phyloP scores from a whole-genome alignment of 2,329 filamentous ascomycete species.

The Xylaria sp. region DNA sequence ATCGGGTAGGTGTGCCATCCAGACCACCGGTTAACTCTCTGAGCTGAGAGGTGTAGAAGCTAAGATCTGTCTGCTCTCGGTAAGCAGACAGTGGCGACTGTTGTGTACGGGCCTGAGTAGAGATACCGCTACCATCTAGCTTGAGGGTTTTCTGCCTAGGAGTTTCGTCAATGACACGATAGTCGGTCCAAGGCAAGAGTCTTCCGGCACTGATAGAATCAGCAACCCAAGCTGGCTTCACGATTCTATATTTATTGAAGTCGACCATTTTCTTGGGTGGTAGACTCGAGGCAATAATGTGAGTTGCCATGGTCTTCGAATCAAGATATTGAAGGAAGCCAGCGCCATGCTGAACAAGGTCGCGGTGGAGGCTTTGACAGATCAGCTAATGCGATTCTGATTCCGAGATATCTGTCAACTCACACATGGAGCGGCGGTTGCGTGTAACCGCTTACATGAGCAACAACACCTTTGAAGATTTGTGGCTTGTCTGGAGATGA shows the following conservation, averaged over 20 bases:
- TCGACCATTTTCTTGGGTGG: constrained; percentile 95
- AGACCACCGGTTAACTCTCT: constrained; percentile 51
- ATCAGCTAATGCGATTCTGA: constrained; percentile 15
- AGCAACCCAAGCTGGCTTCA: constrained; percentile 93
- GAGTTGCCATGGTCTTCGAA: constrained; percentile 92
- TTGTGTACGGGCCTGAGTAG: constrained; percentile 72
- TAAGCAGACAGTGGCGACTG: constrained; percentile 68
- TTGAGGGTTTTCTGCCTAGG: constrained; percentile 81
- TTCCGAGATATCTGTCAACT: constrained; percentile 41
- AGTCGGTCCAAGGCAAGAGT: constrained; percentile 86
- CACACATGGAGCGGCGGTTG: constrained; percentile 88
- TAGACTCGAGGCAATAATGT: constrained; percentile 91
- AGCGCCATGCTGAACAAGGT: constrained; percentile 94
- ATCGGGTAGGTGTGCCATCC: constrained; percentile 40
- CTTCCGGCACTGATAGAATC: constrained; percentile 87
- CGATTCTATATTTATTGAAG: constrained; percentile 87
- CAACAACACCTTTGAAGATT: constrained; percentile 91
- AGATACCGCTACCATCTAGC: constrained; percentile 69
- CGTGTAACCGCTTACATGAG: constrained; percentile 94
- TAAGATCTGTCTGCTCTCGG: constrained; percentile 80
- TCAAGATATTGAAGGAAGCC: constrained; percentile 95
- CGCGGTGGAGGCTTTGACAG: constrained; percentile 71
- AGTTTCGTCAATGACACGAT: constrained; percentile 86
- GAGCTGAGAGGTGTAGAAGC: constrained; percentile 84
- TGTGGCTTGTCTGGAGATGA: constrained; percentile 75